These are phyloP conservation scores for Fusarium sp. DNA, from an alignment of 2,329 filamentous ascomycete species.

Conservation along the genomic window DNA sequence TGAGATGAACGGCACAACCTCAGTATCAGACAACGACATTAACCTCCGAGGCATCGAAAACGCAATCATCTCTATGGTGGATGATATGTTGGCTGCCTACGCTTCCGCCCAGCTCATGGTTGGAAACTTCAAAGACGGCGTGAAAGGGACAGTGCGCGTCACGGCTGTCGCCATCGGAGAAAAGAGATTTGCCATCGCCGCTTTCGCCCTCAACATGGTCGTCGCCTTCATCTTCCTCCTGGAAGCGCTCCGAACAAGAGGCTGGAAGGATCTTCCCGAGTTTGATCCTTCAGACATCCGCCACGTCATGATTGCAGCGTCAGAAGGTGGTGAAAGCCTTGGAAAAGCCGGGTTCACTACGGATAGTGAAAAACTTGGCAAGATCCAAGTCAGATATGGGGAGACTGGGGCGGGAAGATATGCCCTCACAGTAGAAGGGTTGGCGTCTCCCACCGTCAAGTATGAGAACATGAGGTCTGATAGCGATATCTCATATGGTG, in stretches of 20 bases:
- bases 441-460: constrained; percentile 6
- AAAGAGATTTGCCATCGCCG: constrained; percentile 16
- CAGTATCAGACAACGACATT: neutral
- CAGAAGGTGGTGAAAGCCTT: constrained; percentile 5
- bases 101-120: constrained; percentile 10
- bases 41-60: constrained; percentile 4
- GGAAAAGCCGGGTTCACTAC: constrained; percentile 2
- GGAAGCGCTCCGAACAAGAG: constrained; percentile 25
- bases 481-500: neutral
- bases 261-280: constrained; percentile 28
- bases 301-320: constrained; percentile 25
- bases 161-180: constrained; percentile 15
- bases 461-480: constrained; percentile 18
- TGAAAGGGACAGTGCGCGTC: neutral
- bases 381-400: constrained; percentile 1
- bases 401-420: constrained; percentile 9
- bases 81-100: constrained; percentile 5
- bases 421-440: constrained; percentile 3
- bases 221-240: constrained; percentile 8
- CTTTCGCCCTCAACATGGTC: constrained; percentile 13
- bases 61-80: neutral
- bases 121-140: neutral
- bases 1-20: constrained; percentile 11
- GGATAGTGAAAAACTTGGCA: constrained; percentile 4
- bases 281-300: constrained; percentile 30